phyloP scores from a whole-genome alignment of 306 rosid species.

The Delonix regia region DNA sequence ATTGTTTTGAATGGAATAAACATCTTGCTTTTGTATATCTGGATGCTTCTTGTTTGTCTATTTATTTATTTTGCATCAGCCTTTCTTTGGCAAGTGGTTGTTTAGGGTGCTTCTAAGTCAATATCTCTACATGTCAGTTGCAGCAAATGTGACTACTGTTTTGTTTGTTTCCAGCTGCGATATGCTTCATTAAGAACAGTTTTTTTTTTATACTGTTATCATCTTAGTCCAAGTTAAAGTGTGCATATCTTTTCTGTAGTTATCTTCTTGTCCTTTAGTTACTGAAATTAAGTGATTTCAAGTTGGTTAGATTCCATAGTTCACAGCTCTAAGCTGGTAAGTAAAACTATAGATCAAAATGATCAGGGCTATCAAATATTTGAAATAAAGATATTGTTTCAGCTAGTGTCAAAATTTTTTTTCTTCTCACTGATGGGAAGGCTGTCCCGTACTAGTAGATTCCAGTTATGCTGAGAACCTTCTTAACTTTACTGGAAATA shows the following conservation, averaged over 20 bases:
- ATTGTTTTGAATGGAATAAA: background rate
- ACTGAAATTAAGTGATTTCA: background rate
- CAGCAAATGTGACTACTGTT: background rate
- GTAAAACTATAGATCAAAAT: background rate
- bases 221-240: background rate
- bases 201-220: background rate
- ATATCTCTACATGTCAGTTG: background rate
- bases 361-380: constrained; percentile 1
- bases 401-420: background rate
- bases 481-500: background rate
- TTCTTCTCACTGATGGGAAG: background rate
- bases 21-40: background rate
- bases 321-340: background rate
- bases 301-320: background rate
- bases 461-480: background rate
- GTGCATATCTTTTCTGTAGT: background rate
- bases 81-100: background rate
- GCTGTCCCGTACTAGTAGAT: background rate
- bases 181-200: background rate
- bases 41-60: background rate
- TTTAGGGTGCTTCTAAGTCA: background rate
- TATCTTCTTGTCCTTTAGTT: background rate
- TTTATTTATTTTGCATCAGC: background rate
- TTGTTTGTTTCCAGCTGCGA: background rate
- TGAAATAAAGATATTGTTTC: background rate